These are phyloP conservation scores for Xylaria curta DNA, from an alignment of 495 filamentous ascomycete genomes.

Conservation along the genomic window DNA sequence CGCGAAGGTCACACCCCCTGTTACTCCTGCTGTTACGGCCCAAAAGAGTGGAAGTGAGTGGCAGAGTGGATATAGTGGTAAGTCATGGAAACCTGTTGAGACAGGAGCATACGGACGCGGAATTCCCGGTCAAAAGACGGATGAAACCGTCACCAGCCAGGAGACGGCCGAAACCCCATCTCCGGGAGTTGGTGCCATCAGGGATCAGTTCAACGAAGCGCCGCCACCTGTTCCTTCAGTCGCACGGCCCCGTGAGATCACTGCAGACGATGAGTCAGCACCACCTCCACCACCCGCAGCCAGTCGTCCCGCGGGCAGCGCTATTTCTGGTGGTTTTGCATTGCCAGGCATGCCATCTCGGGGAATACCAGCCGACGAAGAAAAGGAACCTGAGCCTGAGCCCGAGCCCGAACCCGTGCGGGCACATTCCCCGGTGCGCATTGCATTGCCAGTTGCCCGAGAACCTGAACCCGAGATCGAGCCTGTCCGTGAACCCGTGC, in stretches of 20 bases:
- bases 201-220: slow-evolving; percentile 76
- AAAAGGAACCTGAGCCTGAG: slow-evolving; percentile 50
- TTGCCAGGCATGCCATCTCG: slow-evolving; percentile 75
- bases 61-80: slow-evolving; percentile 89
- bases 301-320: slow-evolving; percentile 56
- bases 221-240: slow-evolving; percentile 67
- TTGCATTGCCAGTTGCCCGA: slow-evolving; percentile 85
- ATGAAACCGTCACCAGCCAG: slow-evolving; percentile 52
- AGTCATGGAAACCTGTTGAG: slow-evolving; percentile 84
- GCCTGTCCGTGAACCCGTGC: slow-evolving; percentile 53
- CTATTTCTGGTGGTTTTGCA: slow-evolving; percentile 65
- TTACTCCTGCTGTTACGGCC: slow-evolving; percentile 60
- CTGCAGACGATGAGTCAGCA: slow-evolving; percentile 49
- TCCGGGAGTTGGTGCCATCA: slow-evolving; percentile 69
- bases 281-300: slow-evolving; percentile 66
- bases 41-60: slow-evolving; percentile 75
- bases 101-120: slow-evolving; percentile 73
- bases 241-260: slow-evolving; percentile 35
- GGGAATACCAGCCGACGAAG: slow-evolving; percentile 60
- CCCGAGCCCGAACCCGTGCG: slow-evolving; percentile 43
- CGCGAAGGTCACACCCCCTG: slow-evolving; percentile 45
- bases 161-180: slow-evolving; percentile 52
- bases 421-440: slow-evolving; percentile 76
- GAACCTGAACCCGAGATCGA: slow-evolving; percentile 59
- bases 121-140: slow-evolving; percentile 63